A percentile compares a stretch with the other conserved stretches of the same genome.
phyloP scores from a whole-genome alignment of 2,329 filamentous ascomycete species.

The Bipolaris cookei region DNA sequence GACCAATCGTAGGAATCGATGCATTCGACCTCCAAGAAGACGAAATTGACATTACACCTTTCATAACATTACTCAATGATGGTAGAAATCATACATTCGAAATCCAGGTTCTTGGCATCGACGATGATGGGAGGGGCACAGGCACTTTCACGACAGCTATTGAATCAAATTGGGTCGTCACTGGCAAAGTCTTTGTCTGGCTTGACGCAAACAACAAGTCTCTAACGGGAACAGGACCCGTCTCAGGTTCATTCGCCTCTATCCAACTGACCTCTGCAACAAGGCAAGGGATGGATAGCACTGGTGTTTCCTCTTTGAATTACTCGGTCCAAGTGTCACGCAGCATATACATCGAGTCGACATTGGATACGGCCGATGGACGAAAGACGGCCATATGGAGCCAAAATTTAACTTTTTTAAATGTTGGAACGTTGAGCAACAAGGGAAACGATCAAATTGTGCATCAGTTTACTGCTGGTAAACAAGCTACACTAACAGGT shows the following conservation, averaged over 20 bases:
- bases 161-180: conserved; percentile 74
- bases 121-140: conserved; percentile 60
- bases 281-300: conserved; percentile 57
- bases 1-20: conserved; percentile 78
- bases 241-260: conserved; percentile 51
- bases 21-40: conserved; percentile 80
- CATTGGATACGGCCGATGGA: conserved; percentile 58
- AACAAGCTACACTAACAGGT: conserved; percentile 47
- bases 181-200: conserved; percentile 83
- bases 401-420: conserved; percentile 64
- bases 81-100: conserved; percentile 69
- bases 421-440: conserved; percentile 62
- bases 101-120: conserved; percentile 70
- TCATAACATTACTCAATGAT: conserved; percentile 72
- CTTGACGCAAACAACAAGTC: conserved; percentile 60
- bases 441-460: conserved; percentile 62
- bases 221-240: conserved; percentile 58
- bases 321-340: conserved; percentile 66
- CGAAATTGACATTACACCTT: conserved; percentile 82
- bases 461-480: conserved; percentile 59
- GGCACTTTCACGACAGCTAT: conserved; percentile 62
- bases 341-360: conserved; percentile 60
- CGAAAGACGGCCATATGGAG: conserved; percentile 58
- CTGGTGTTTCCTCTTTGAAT: conserved; percentile 63
- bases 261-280: conserved; percentile 60